phyloP scores from a whole-genome alignment of 192 early-diverging fungal species.

The Rhizophagus clarus region DNA sequence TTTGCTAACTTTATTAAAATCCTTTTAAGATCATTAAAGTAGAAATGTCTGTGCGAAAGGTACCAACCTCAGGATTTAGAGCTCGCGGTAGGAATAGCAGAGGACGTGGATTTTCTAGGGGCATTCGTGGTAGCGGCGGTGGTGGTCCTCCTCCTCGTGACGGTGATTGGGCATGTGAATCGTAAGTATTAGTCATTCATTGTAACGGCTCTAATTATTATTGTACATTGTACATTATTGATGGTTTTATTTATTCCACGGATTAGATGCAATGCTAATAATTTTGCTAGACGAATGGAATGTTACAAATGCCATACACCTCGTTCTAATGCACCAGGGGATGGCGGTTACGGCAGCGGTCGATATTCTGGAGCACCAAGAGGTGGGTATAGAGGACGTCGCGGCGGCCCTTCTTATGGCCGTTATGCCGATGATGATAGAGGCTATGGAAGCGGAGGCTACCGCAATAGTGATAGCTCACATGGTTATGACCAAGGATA shows the following conservation, averaged over 20 bases:
- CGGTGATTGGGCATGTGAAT: constrained; percentile 62
- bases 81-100: constrained; percentile 47
- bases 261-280: constrained; percentile 64
- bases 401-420: constrained; percentile 42
- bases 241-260: background rate
- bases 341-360: constrained; percentile 34
- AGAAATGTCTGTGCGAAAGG: constrained; percentile 62
- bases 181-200: constrained; percentile 38
- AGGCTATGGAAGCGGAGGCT: constrained; percentile 30
- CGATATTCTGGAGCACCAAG: constrained; percentile 36
- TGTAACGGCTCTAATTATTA: background rate
- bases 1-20: constrained; percentile 55
- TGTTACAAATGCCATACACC: constrained; percentile 68
- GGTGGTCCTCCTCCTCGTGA: constrained; percentile 51
- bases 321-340: constrained; percentile 47
- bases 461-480: constrained; percentile 35
- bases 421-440: constrained; percentile 45
- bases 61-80: constrained; percentile 42
- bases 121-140: constrained; percentile 40
- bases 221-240: background rate
- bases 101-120: constrained; percentile 44
- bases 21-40: constrained; percentile 55
- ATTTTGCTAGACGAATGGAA: constrained; percentile 64
- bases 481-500: constrained; percentile 38
- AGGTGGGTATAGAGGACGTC: constrained; percentile 45